Evolutionary conservation across 73 alveolate genomes (phyloP).

Genomic region (Durusdinium trenchii): DNA sequence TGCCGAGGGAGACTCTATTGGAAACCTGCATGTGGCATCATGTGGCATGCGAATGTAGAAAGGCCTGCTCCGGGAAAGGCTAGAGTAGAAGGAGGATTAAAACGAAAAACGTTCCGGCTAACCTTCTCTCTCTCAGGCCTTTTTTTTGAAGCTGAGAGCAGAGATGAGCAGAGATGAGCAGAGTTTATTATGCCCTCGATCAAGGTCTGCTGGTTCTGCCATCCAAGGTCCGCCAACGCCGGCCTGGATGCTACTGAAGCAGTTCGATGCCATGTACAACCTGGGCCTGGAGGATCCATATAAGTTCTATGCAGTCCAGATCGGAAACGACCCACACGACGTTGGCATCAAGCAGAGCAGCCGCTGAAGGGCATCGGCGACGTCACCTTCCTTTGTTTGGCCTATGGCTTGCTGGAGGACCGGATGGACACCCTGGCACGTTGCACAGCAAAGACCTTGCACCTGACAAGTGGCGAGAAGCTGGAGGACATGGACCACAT

Average conservation of each 20-base stretch:
- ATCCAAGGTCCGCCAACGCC: constrained; percentile 12
- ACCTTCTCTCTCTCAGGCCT: too few species aligned
- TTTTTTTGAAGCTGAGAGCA: too few species aligned
- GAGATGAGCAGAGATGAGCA: neutral
- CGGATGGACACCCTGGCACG: constrained; percentile 44
- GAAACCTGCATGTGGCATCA: too few species aligned
- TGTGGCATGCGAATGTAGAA: too few species aligned
- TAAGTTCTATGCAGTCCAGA: constrained; percentile 21
- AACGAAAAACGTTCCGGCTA: too few species aligned
- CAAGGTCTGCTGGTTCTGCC: constrained; percentile 4
- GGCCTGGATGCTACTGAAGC: neutral
- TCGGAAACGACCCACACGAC: neutral
- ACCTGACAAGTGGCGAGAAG: constrained; percentile 32
- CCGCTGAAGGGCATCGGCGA: constrained; percentile 35
- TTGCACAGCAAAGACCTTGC: constrained; percentile 34
- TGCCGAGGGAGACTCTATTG: too few species aligned
- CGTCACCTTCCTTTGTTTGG: neutral
- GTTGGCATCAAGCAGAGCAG: neutral
- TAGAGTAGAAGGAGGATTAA: too few species aligned
- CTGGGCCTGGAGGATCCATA: constrained; percentile 12
- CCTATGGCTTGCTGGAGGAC: constrained; percentile 43
- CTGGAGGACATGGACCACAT: constrained; percentile 38
- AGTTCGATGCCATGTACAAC: constrained; percentile 21
- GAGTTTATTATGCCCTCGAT: neutral
- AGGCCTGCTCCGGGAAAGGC: too few species aligned